These are phyloP conservation scores for Leccinum holopus DNA, from an alignment of 1,284 basidiomycete species.

Conservation along the genomic window DNA sequence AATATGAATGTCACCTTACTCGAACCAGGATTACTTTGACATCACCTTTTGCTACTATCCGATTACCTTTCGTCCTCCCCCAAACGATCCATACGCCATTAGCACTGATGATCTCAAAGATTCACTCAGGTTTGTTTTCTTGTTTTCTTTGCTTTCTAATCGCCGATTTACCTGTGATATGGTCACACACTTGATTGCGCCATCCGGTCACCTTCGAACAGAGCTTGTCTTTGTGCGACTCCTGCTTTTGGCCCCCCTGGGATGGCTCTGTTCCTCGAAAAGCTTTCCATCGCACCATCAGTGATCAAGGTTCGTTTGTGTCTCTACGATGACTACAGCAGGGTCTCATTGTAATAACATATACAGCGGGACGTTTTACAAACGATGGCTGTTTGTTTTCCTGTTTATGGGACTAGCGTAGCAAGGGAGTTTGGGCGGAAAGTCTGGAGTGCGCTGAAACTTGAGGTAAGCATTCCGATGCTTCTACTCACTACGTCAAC, in stretches of 20 bases:
- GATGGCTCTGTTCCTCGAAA: conserved; percentile 90
- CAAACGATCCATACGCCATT: conserved; percentile 94
- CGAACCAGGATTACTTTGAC: conserved; percentile 83
- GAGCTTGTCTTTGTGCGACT: conserved; percentile 72
- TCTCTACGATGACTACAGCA: neutral
- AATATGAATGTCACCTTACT: neutral
- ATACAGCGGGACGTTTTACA: conserved; percentile 77
- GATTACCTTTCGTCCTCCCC: conserved; percentile 94
- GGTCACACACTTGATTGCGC: conserved; percentile 1
- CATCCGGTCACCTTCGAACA: conserved; percentile 15
- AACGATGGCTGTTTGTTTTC: conserved; percentile 73
- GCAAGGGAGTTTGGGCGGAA: conserved; percentile 67
- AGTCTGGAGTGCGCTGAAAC: conserved; percentile 84
- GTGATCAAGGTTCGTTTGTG: conserved; percentile 70
- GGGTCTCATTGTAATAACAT: neutral
- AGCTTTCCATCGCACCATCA: conserved; percentile 82
- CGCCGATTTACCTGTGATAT: conserved; percentile 25
- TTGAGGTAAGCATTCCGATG: conserved; percentile 60
- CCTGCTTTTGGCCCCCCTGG: conserved; percentile 84
- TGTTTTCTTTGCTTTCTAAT: neutral
- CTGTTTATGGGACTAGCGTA: conserved; percentile 72
- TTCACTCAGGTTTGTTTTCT: conserved; percentile 57
- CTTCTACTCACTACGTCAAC: conserved; percentile 2
- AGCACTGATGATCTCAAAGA: conserved; percentile 83
- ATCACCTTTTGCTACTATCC: conserved; percentile 99